Evolutionary conservation across 2,329 filamentous ascomycete species (phyloP).

Genomic region (Myriosclerotinia curreyana): DNA sequence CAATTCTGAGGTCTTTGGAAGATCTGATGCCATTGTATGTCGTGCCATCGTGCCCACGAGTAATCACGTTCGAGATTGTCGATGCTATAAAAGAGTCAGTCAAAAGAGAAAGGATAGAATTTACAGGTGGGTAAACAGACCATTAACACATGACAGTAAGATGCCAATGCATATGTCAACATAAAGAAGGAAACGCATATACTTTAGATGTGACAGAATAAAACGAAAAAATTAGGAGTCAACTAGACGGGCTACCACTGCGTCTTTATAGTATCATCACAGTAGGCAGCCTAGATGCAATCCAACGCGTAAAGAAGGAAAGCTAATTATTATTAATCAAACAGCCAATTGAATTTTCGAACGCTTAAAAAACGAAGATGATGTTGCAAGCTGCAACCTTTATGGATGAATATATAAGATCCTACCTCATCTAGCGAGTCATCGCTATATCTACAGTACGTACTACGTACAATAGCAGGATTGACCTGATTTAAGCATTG

Average conservation of each 20-base stretch:
- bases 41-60: not conserved
- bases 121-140: constrained; percentile 1
- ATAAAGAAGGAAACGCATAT: constrained; percentile 5
- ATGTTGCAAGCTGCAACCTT: no score
- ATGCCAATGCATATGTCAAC: constrained; percentile 8
- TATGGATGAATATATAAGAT: no score
- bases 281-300: not conserved
- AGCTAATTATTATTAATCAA: not conserved
- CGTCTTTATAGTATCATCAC: constrained; percentile 13
- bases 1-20: constrained; percentile 11
- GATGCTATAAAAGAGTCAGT: not conserved
- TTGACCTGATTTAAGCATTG: no score
- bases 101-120: not conserved
- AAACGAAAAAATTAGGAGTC: not conserved
- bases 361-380: not conserved
- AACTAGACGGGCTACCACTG: not conserved
- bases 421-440: not conserved
- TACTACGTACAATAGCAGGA: no score
- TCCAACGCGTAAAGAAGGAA: not conserved
- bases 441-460: no score
- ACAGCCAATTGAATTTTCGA: not conserved
- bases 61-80: not conserved
- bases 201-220: not conserved
- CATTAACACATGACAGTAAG: constrained; percentile 16
- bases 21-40: not conserved